These are phyloP conservation scores for Casuarina glauca DNA, from an alignment of 306 rosid genomes.

Conservation along the genomic window DNA sequence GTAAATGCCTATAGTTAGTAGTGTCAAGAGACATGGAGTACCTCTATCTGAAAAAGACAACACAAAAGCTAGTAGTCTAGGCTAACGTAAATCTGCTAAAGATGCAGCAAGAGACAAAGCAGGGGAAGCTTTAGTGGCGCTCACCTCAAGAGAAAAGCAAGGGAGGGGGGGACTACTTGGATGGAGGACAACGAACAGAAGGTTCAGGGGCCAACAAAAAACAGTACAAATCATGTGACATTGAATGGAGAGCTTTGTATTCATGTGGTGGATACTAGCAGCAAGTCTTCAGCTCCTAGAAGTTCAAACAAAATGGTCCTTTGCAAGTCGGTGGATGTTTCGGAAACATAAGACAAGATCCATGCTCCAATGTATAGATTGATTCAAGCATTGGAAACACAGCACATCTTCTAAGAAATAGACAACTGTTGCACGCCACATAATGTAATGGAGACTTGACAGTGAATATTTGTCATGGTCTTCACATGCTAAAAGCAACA, in stretches of 20 bases:
- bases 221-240: not conserved
- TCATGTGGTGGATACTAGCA: not conserved
- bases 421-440: not conserved
- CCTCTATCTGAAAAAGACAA: not conserved
- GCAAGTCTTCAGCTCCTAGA: not conserved
- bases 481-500: not conserved
- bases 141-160: not conserved
- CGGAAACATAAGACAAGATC: not conserved
- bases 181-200: not conserved
- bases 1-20: not conserved
- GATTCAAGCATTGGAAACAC: not conserved
- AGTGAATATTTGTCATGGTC: not conserved
- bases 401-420: not conserved
- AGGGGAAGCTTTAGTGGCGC: not conserved
- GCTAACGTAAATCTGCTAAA: not conserved
- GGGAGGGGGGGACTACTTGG: not conserved
- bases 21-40: not conserved
- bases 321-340: not conserved
- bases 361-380: not conserved
- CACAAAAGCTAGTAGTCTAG: not conserved
- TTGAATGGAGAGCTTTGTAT: not conserved
- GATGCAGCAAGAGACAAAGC: not conserved
- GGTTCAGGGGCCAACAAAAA: not conserved
- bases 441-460: not conserved
- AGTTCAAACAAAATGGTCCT: not conserved